Base-by-base conservation (phyloP, 2,329 filamentous ascomycete genomes). In the Paecilomyces variotii region DNA sequence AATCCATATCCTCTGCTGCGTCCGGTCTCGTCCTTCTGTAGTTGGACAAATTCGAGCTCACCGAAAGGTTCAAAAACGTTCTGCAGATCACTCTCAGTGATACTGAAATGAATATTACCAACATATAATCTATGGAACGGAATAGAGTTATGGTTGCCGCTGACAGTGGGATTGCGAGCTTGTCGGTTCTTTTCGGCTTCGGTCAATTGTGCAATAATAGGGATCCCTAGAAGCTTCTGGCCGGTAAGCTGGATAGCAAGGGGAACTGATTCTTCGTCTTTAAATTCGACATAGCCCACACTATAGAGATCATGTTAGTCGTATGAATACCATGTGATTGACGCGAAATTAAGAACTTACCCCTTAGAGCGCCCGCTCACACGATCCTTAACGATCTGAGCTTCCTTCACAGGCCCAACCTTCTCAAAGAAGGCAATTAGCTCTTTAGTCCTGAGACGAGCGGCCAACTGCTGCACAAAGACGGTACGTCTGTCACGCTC, bases 101-200 rank as follows among this genome's bases (percentile, higher is more conserved):
- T 96, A 74, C 91, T 97, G 83, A 99, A 99, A 80, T 99, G 94
- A 67, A 99, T 97, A 74, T 99, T 99, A 76, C 94, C 94, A 67
- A 99, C 93, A 76, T 97, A 99, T 60, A 99, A 88, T 67, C 95
- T 90, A 78, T 99, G 94, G 80, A 97, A 97, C 26, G 94, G 94
- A 60, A 96, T 88, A 61, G 90, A 88, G 72, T 92, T 92, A 60
- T 88, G 87, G 66, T 90, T 85, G 60, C 78, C 80, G 64, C 82
- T 86, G 64, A 83, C 82, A 55, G 81, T 67, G 56, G 89, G 84
- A 64, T 85, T 93, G 66, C 93, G 91, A 64, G 91, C 91, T 81
- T 96, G 93, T 68, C 94, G 91, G 73, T 99, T 99, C 82, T 99
- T 99, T 77, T 99, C 95, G 73, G 94, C 95, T 82, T 99, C 94